Evolutionary conservation across 208 protist species (phyloP).

Genomic region (Trichomonas gallinae): DNA sequence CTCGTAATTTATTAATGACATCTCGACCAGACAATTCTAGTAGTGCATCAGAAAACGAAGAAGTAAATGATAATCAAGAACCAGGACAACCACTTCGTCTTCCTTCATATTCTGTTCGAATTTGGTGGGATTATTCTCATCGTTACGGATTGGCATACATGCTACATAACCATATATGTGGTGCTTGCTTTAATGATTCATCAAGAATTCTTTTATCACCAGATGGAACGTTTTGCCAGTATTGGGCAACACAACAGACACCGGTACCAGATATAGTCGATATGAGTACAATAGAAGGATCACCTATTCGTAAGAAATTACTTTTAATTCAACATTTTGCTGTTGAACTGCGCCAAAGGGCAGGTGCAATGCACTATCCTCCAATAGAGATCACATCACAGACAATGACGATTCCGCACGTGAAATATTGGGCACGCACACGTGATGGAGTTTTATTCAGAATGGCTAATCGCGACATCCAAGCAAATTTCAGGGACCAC

Average conservation of each 20-base stretch:
- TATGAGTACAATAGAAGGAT: neutral
- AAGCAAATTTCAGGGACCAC: neutral
- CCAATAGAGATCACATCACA: neutral
- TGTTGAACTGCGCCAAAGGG: neutral
- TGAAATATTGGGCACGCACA: constrained; percentile 10
- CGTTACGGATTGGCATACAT: constrained; percentile 91
- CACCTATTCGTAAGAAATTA: neutral
- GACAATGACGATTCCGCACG: neutral
- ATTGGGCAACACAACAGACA: neutral
- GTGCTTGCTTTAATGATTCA: constrained; percentile 87
- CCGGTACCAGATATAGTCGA: neutral
- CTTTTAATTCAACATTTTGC: neutral
- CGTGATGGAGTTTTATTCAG: neutral
- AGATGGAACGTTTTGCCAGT: constrained; percentile 23
- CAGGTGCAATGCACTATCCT: neutral
- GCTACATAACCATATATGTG: constrained; percentile 70
- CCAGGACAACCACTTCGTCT: neutral
- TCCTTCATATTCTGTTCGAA: neutral
- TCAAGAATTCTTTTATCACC: constrained; percentile 74
- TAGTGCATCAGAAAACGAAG: neutral
- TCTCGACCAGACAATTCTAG: neutral
- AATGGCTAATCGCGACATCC: constrained; percentile 9
- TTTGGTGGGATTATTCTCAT: constrained; percentile 50
- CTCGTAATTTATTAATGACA: neutral
- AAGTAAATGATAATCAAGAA: neutral